Conservation (phyloP, 2,329 filamentous ascomycete genomes). For the Lasiodiplodia gonubiensis region DNA sequence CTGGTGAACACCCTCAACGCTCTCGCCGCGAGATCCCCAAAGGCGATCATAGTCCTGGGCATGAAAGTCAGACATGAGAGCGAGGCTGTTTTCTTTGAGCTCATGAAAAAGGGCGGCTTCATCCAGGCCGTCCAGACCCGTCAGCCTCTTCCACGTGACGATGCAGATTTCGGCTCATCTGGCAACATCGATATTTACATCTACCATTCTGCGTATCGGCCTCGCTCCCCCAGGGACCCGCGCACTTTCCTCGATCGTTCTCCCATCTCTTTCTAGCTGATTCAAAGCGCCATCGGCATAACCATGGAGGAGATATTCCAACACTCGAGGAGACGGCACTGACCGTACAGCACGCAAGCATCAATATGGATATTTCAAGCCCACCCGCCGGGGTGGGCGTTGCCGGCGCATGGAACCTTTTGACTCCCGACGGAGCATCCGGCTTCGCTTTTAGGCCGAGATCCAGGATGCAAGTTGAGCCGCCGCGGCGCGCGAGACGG, state of each 20-base stretch:
- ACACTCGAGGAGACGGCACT: neutral
- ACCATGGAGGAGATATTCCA: neutral
- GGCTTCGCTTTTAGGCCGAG: conserved; percentile 23
- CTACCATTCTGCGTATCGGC: conserved; percentile 12
- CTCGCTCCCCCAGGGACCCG: neutral
- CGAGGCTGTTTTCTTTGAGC: conserved; percentile 69
- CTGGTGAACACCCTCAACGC: conserved; percentile 63
- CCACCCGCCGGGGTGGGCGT: neutral
- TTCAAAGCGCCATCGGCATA: neutral
- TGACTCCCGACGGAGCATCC: conserved; percentile 7
- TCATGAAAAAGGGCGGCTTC: conserved; percentile 49
- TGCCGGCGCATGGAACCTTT: neutral
- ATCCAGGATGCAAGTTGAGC: conserved; percentile 10
- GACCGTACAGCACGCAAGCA: neutral
- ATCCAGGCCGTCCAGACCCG: neutral
- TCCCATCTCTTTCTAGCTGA: neutral
- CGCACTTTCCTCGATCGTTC: neutral
- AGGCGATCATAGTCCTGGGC: conserved; percentile 62
- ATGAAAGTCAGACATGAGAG: conserved; percentile 72
- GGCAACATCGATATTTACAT: conserved; percentile 28
- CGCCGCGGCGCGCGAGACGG: neutral
- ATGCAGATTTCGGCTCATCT: conserved; percentile 9
- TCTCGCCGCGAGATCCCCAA: conserved; percentile 56
- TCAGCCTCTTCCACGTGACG: conserved; percentile 13
- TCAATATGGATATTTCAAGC: neutral